Conservation (phyloP, 192 early-diverging fungal genomes). For the Chytriomyces sp. region DNA sequence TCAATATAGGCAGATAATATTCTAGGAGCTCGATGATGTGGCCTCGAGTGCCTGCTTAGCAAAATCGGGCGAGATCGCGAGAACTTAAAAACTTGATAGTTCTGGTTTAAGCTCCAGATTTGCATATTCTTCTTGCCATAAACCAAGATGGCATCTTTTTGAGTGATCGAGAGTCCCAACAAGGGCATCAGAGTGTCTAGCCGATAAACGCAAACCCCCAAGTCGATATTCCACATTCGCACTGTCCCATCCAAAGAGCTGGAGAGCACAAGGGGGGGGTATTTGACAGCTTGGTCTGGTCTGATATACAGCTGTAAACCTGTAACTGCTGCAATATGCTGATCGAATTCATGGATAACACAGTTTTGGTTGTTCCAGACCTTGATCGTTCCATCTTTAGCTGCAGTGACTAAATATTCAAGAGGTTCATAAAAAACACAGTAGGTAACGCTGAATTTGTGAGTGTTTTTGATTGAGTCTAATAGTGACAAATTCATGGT, state of each 20-base stretch:
- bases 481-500: conserved; percentile 31
- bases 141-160: conserved; percentile 39
- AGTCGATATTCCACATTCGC: conserved; percentile 54
- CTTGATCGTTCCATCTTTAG: conserved; percentile 41
- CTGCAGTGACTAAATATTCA: conserved; percentile 48
- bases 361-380: conserved; percentile 45
- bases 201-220: conserved; percentile 37
- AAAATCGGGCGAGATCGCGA: conserved; percentile 3
- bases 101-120: conserved; percentile 45
- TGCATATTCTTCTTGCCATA: conserved; percentile 23
- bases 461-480: conserved; percentile 38
- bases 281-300: conserved; percentile 18
- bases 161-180: conserved; percentile 31
- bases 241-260: conserved; percentile 50
- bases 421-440: conserved; percentile 44
- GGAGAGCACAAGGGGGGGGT: conserved; percentile 39
- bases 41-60: neutral
- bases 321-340: conserved; percentile 47
- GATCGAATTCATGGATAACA: conserved; percentile 43
- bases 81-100: conserved; percentile 33
- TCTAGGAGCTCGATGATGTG: neutral
- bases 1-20: conserved; percentile 30
- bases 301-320: conserved; percentile 37
- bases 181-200: conserved; percentile 32
- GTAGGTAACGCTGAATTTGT: conserved; percentile 45